Evolutionary conservation across 148 eudicot genomes (phyloP), one percentile per base, ranked within the genome.

Genomic region (Pharnaceum exiguum): DNA sequence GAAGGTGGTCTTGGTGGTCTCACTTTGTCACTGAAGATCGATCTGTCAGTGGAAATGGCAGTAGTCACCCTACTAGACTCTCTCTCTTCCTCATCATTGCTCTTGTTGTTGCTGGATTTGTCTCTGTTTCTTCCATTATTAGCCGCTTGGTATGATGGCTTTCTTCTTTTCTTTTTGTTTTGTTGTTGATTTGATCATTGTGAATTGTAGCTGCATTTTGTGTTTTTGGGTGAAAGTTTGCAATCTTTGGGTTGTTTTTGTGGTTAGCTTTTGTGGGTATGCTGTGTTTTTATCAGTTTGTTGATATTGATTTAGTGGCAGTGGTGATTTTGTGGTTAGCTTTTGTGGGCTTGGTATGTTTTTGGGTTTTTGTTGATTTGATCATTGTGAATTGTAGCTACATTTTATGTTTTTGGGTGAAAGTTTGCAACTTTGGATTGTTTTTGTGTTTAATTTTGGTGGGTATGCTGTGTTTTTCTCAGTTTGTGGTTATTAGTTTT

Each of bases 101-200:
- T 15, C 59, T 90, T 39, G 69, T 70, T 33, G 49, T 85, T 29
- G 78, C 72, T 32, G 89, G 72, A 42, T 74, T 79, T 44, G 57
- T 80, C 38, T 62, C 85, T 0, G 51, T 80, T 70, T 80, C 80
- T 63, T 82, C 89, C 23, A 46, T 90, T 33, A 66, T 90, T 28
- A 70, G 65, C 57, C 82, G 89, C 57, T 62, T 84, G 80, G 97
- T 90, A 64, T 61, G 82, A 43, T 29, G n/a, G n/a, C n/a, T 7
- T 23, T 51, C 11, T 46, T 8, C 3, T 21, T 10, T 45, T 24
- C 11, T n/a, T 57, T 48, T n/a, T 31, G 39, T 43, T 66, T 42
- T 46, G 7, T 46, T 23, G 19, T 36, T 49, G 10, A 21, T 31
- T 61, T 57, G 26, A 2, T 5, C 25, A 28, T 39, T 30, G 18